phyloP scores from a whole-genome alignment of 163 green algal species.

The Scenedesmus sp. region DNA sequence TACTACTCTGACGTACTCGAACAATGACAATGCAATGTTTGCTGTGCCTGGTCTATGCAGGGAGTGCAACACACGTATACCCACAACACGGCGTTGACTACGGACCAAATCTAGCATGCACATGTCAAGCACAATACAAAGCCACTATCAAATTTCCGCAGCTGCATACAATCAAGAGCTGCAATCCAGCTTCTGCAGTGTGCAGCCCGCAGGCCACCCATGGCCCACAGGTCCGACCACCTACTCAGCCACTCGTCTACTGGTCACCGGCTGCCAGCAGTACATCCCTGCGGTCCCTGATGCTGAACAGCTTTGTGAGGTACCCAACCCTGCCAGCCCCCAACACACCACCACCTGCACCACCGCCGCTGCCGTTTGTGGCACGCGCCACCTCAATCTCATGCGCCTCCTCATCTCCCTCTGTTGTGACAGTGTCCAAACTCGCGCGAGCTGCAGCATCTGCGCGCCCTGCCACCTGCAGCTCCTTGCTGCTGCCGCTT shows the following conservation, averaged over 20 bases:
- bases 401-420: not conserved
- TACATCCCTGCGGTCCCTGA: not conserved
- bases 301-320: not conserved
- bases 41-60: too few relatives aligned
- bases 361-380: not conserved
- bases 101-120: too few relatives aligned
- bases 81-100: too few relatives aligned
- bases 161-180: too few relatives aligned
- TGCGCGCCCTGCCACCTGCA: not conserved
- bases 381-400: not conserved
- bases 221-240: too few relatives aligned
- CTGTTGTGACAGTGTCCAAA: not conserved
- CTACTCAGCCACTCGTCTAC: not conserved
- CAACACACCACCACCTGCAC: not conserved
- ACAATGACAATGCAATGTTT: too few relatives aligned
- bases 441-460: not conserved
- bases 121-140: too few relatives aligned
- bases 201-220: too few relatives aligned
- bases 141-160: too few relatives aligned
- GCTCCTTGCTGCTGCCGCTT: not conserved
- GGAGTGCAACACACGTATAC: too few relatives aligned
- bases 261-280: not conserved
- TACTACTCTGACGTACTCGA: too few relatives aligned
- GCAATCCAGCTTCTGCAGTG: too few relatives aligned
- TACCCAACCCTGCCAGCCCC: not conserved